Base-by-base conservation (phyloP, 2,329 filamentous ascomycete species). In the Colletotrichum eremochloae region DNA sequence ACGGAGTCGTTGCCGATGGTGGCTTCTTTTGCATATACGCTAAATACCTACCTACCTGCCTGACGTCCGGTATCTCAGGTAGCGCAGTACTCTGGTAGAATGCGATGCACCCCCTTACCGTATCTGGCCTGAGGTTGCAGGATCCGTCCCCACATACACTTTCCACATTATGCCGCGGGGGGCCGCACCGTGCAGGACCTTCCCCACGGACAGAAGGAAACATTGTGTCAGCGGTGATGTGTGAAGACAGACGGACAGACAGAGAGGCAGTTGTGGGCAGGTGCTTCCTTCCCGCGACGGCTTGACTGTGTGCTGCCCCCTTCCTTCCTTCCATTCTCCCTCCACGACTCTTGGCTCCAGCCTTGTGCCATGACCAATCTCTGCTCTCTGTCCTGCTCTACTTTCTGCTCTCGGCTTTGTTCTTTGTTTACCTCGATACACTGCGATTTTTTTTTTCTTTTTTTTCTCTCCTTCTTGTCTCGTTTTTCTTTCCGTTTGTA, bases 1-100 rank as follows among this genome's bases (percentile, higher is more conserved):
- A 44, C 20, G 5, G 18, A 44, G 42, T 20, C 56, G 24, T 67
- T 63, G 48, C 62, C 67, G 29, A 56, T 44, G 58, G 53, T 56
- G 31, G 53, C 61, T 67, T 67, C 33, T 52, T 62, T 33, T 44
- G 20, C 42, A 7, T 20, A 7, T 44, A 20, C 42, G 24, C 0
- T 44, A 20, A 6, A 7, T 20, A 44, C 42, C 33, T 24, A 38
- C 55, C n/a, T 31, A 64, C 6, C 31, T 29, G 40, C 14, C 4
- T 42, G 15, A 42, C 15, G 40, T 18, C 40, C 40, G 40, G 40
- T 42, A 24, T 24, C 24, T 24, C 24, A 24, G 24, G 24, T 24
- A 24, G 24, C 24, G 24, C 24, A 24, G 24, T 24, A 24, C 24
- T 24, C 24, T 24, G 24, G 24, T 24, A 24, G 24, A 24, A 24